Percentiles rank a stretch among this genome's conserved stretches.
These are phyloP conservation scores for Candida stauntonica DNA, from an alignment of 805 yeast species.

Conservation along the genomic window DNA sequence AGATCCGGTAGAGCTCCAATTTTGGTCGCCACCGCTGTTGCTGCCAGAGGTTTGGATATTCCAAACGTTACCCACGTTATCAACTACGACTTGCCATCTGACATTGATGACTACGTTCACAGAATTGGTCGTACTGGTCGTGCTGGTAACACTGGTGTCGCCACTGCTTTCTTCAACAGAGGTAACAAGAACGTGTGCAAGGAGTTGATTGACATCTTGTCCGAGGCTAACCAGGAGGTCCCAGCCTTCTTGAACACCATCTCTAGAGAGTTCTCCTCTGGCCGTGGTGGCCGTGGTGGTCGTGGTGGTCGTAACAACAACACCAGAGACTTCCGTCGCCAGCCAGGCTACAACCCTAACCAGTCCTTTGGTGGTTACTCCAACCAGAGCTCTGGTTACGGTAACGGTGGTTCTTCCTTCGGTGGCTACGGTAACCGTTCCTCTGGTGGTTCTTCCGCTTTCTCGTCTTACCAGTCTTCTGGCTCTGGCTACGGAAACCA, in stretches of 20 bases:
- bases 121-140: conserved; percentile 99
- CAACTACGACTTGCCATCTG: conserved; percentile 95
- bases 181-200: conserved; percentile 85
- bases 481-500: conserved; percentile 7
- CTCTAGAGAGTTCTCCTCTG: conserved; percentile 66
- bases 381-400: conserved; percentile 12
- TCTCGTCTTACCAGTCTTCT: conserved; percentile 18
- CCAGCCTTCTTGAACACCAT: conserved; percentile 83
- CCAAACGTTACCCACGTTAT: conserved; percentile 98
- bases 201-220: conserved; percentile 79
- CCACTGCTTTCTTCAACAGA: conserved; percentile 98
- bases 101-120: conserved; percentile 97
- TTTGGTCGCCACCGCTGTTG: conserved; percentile 98
- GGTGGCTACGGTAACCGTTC: conserved; percentile 17
- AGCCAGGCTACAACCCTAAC: conserved; percentile 20
- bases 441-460: conserved; percentile 13
- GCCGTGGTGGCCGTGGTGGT: conserved; percentile 50
- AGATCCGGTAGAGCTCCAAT: conserved; percentile 89
- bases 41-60: conserved; percentile 99
- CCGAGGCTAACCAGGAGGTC: conserved; percentile 97
- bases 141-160: conserved; percentile 99
- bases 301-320: conserved; percentile 39
- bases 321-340: conserved; percentile 50
- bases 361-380: conserved; percentile 17
- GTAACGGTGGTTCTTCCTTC: conserved; percentile 6